Evolutionary conservation across 2,329 filamentous ascomycete genomes (phyloP).

Genomic region (Penicillium crustosum): DNA sequence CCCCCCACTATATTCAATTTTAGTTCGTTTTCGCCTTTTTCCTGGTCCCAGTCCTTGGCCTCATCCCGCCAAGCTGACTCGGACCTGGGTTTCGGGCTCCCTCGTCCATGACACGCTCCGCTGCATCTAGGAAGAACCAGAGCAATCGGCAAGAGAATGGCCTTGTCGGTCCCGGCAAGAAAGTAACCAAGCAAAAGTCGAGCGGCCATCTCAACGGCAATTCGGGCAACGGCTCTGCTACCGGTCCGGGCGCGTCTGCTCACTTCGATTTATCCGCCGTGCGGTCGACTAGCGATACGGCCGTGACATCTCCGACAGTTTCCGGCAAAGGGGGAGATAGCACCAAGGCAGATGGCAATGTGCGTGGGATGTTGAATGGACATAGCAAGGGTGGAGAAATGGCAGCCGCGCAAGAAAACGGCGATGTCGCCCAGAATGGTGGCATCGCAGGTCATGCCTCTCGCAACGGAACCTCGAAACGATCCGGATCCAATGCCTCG

Average conservation of each 20-base stretch:
- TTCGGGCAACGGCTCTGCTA: slow-evolving; percentile 45
- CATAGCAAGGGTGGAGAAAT: slow-evolving; percentile 38
- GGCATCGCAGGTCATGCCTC: slow-evolving; percentile 30
- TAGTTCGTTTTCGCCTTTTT: slow-evolving; percentile 28
- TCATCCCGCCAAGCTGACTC: slow-evolving; percentile 51
- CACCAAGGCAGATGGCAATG: slow-evolving; percentile 38
- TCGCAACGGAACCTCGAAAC: slow-evolving; percentile 38
- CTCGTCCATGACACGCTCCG: slow-evolving; percentile 52
- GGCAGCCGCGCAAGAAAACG: slow-evolving; percentile 37
- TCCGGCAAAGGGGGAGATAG: slow-evolving; percentile 30
- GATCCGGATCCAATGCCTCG: slow-evolving; percentile 46
- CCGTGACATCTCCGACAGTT: slow-evolving; percentile 28
- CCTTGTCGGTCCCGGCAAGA: slow-evolving; percentile 74
- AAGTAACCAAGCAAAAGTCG: slow-evolving; percentile 59
- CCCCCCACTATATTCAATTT: slow-evolving; percentile 14
- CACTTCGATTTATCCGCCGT: slow-evolving; percentile 42
- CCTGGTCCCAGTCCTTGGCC: slow-evolving; percentile 50
- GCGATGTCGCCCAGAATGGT: slow-evolving; percentile 32
- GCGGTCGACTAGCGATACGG: slow-evolving; percentile 41
- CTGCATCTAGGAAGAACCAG: slow-evolving; percentile 58
- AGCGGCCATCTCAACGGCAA: slow-evolving; percentile 56
- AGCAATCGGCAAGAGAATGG: slow-evolving; percentile 84
- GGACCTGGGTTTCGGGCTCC: slow-evolving; percentile 44
- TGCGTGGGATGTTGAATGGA: slow-evolving; percentile 37
- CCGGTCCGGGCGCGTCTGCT: slow-evolving; percentile 37